Evolutionary conservation across 2,329 filamentous ascomycete genomes (phyloP).

Genomic region (Leptosphaerulina australis): DNA sequence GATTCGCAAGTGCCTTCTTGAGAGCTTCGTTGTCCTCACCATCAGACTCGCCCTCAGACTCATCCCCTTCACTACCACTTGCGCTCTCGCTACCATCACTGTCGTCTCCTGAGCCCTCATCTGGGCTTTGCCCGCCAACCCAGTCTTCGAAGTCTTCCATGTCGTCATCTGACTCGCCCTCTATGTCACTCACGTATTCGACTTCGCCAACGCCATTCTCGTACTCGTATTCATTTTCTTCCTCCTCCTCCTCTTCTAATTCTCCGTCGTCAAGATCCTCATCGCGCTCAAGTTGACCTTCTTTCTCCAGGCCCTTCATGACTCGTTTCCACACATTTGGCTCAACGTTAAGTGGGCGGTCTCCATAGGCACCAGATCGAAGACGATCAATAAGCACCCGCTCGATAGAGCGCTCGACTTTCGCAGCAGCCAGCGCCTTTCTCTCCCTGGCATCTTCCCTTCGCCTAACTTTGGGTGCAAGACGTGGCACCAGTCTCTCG

Average conservation of each 20-base stretch:
- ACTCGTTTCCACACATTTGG: constrained; percentile 98
- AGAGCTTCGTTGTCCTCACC: constrained; percentile 61
- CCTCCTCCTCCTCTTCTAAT: constrained; percentile 72
- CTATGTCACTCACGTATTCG: constrained; percentile 92
- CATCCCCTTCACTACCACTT: constrained; percentile 56
- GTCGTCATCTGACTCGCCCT: constrained; percentile 74
- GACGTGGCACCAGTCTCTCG: constrained; percentile 83
- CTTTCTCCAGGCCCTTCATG: constrained; percentile 83
- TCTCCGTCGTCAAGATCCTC: constrained; percentile 89
- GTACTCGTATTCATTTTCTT: constrained; percentile 69
- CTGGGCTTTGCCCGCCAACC: constrained; percentile 73
- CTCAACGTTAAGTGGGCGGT: constrained; percentile 92
- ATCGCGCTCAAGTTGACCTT: constrained; percentile 81
- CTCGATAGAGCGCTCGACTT: constrained; percentile 95
- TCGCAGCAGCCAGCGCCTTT: constrained; percentile 67
- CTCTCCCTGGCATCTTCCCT: constrained; percentile 57
- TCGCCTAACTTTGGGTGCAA: constrained; percentile 83
- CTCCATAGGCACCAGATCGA: constrained; percentile 90
- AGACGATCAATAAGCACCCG: constrained; percentile 90
- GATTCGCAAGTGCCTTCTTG: constrained; percentile 60
- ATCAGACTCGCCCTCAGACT: constrained; percentile 62
- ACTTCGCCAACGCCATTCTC: constrained; percentile 75
- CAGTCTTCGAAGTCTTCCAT: constrained; percentile 81
- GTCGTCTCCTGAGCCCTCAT: constrained; percentile 61
- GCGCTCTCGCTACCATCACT: constrained; percentile 63